These are phyloP conservation scores for Jacaranda mimosifolia DNA, from an alignment of 257 asterid species.

Conservation along the genomic window DNA sequence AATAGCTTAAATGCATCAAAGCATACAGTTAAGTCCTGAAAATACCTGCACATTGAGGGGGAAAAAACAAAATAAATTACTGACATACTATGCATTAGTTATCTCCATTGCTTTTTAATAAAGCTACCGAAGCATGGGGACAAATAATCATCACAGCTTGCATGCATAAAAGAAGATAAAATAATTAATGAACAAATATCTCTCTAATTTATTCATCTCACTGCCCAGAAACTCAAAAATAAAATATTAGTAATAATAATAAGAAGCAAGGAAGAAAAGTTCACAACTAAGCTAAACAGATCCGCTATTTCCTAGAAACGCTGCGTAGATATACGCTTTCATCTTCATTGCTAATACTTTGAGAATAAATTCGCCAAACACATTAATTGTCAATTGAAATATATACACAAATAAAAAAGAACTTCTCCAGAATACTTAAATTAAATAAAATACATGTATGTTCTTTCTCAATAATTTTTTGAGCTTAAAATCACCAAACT, in stretches of 20 bases:
- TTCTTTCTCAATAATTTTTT: not conserved
- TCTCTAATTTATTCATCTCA: not conserved
- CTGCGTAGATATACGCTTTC: not conserved
- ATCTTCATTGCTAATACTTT: not conserved
- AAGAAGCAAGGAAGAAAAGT: not conserved
- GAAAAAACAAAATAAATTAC: slow-evolving; percentile 2
- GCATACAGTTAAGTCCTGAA: not conserved
- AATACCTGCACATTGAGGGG: slow-evolving; percentile 7
- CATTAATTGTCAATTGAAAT: not conserved
- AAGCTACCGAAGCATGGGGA: slow-evolving; percentile 14
- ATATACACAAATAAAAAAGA: not conserved
- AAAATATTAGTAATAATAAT: not conserved
- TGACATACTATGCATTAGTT: not conserved
- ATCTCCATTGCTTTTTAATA: not conserved
- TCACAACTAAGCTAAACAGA: not conserved
- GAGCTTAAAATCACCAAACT: not conserved
- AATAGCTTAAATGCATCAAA: slow-evolving; percentile 26
- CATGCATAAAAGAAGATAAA: not conserved
- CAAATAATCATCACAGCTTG: not conserved
- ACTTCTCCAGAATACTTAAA: not conserved
- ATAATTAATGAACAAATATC: not conserved
- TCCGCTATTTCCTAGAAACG: not conserved
- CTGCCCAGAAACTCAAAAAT: not conserved
- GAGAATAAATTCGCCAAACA: not conserved
- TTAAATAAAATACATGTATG: too few species aligned